Base-by-base conservation (phyloP, 441 rosid species). In the Pelargonium citronellum region DNA sequence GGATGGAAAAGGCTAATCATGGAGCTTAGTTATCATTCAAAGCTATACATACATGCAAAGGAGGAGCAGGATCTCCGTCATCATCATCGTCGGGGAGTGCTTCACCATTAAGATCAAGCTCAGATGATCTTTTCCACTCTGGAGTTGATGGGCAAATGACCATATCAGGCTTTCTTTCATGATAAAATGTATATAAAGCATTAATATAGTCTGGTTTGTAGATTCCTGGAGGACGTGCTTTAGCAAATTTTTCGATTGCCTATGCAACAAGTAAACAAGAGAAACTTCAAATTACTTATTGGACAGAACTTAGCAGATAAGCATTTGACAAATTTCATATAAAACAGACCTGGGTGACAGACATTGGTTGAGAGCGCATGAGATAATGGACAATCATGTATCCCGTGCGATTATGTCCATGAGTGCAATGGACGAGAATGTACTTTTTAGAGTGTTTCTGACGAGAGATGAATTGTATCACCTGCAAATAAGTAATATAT, bases 351-450 rank as follows among this genome's bases (percentile, higher is more conserved):
- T 89, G 89, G 12, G 95, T 80, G 69, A 96, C 99, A 77, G 96
- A 86, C 84, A 89, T 86, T 16, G 92, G 70, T 47, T 66, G 74
- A 43, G 97, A 83, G 16, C 98, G 95, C 97, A 96, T 87, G 60
- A 96, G 90, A 82, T 86, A 93, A 78, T 96, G 97, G 43, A 91
- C 86, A 67, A 93, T 89, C 99, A 96, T 96, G 78, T 84, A 96
- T 72, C 99, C 98, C 5, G 99, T 96, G 41, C 99, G 96, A 70
- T 96, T 93, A 79, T 91, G 96, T 62, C 99, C 99, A 80, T 96
- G 99, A 0, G 99, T 96, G 77, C 99, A 96, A 79, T 96, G 99
- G 76, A 96, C 99, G 49, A 96, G 94, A 65, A 96, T 81, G 71
- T 79, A 83, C 81, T 90, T 91, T 86, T 91, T 93, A 15, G 91